A percentile compares a stretch with the other conserved stretches of the same genome.
Evolutionary conservation across 1,139 yeast genomes (phyloP).

Genomic region (Lodderomyces beijingensis): DNA sequence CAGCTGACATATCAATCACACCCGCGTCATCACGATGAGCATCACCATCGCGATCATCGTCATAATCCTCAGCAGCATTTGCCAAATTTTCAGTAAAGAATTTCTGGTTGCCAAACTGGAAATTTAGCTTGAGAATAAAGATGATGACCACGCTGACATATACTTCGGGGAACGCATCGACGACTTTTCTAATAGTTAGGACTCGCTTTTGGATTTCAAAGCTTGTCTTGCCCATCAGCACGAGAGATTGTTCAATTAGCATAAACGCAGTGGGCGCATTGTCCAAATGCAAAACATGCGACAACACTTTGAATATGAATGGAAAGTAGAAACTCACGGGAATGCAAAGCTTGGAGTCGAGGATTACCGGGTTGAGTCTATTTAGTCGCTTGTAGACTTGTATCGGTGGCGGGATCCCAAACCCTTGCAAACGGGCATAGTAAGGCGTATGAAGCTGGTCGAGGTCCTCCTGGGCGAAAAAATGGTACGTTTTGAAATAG

Average conservation of each 20-base stretch:
- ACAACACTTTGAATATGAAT: constrained; percentile 24
- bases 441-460: constrained; percentile 23
- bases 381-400: constrained; percentile 17
- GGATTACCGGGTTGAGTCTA: background rate
- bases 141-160: constrained; percentile 22
- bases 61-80: constrained; percentile 5
- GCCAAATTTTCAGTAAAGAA: too few relatives aligned
- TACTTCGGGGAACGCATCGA: constrained; percentile 26
- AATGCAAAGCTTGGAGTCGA: constrained; percentile 6
- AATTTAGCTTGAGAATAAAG: constrained; percentile 23
- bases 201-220: constrained; percentile 3
- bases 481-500: constrained; percentile 27
- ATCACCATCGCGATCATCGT: too few relatives aligned
- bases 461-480: constrained; percentile 23
- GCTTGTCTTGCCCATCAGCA: background rate
- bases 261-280: constrained; percentile 27
- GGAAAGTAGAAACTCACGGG: constrained; percentile 32
- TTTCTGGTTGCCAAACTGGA: constrained; percentile 2
- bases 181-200: background rate
- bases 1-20: constrained; percentile 36
- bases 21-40: constrained; percentile 21
- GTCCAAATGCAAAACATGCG: constrained; percentile 28
- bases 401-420: constrained; percentile 24
- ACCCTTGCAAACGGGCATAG: constrained; percentile 25
- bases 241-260: constrained; percentile 1